Conservation (phyloP, 106 monocot genomes). For the Apostasia shenzhenica region DNA sequence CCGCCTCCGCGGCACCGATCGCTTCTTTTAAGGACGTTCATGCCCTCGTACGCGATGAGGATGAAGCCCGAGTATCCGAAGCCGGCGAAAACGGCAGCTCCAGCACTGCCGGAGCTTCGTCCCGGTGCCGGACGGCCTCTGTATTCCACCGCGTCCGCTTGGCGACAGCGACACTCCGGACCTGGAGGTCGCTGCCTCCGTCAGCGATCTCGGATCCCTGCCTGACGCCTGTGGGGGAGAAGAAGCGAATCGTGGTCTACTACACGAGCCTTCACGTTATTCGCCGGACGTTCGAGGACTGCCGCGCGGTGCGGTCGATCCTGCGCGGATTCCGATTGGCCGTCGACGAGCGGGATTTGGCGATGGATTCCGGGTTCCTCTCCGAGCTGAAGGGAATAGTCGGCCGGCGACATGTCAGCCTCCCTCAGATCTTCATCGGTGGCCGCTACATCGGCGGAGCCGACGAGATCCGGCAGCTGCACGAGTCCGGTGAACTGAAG, state of each 20-base stretch:
- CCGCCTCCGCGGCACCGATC: not conserved
- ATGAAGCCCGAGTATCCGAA: no score
- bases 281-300: conserved; percentile 41
- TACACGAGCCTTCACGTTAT: conserved; percentile 38
- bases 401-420: conserved; percentile 6
- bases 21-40: conserved; percentile 1
- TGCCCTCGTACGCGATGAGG: not conserved
- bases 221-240: not conserved
- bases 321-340: conserved; percentile 35
- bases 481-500: conserved; percentile 49
- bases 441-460: conserved; percentile 55
- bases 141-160: conserved; percentile 11
- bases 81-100: not conserved
- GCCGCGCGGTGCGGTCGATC: conserved; percentile 29
- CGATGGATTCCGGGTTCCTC: conserved; percentile 33
- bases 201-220: not conserved
- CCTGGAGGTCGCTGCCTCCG: conserved; percentile 3
- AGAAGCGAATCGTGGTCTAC: conserved; percentile 34
- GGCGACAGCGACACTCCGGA: conserved; percentile 5
- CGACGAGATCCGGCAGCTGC: conserved; percentile 51
- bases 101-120: no score
- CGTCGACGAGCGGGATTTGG: conserved; percentile 40
- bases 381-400: conserved; percentile 31
- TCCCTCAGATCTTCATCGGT: conserved; percentile 58
- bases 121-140: not conserved